These are phyloP conservation scores for Picea glauca DNA, from an alignment of 75 land plant species.

Conservation along the genomic window DNA sequence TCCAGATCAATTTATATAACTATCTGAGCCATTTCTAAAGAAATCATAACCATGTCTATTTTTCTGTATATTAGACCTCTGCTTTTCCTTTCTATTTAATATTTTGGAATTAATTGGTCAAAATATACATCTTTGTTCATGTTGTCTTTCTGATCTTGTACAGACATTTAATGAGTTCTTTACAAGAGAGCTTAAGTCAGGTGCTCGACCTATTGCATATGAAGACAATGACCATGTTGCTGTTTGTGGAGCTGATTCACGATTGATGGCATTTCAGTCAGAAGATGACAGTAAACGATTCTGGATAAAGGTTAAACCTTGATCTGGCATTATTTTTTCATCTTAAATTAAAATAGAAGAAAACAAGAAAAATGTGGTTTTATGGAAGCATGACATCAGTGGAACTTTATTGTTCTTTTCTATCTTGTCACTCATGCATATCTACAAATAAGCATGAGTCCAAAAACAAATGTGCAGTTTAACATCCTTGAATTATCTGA, in stretches of 20 bases:
- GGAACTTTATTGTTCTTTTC: no score
- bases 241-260: conserved; percentile 93
- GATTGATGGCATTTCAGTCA: conserved; percentile 77
- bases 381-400: no score
- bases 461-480: no score
- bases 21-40: background rate
- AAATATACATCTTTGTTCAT: background rate
- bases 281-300: conserved; percentile 44
- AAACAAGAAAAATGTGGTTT: no score
- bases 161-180: conserved; percentile 99
- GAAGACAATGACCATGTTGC: conserved; percentile 70
- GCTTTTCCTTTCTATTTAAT: background rate
- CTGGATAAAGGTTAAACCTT: conserved; percentile 34
- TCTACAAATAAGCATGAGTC: no score
- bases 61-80: background rate
- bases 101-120: background rate
- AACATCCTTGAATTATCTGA: no score
- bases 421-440: no score
- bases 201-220: conserved; percentile 66
- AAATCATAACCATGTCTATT: background rate
- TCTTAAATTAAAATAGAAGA: no score
- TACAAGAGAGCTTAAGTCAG: conserved; percentile 82
- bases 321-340: no score
- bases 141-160: conserved; percentile 3
- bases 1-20: background rate